These are phyloP conservation scores for Amphicarpaea edgeworthii DNA, from an alignment of 306 rosid genomes.

Conservation along the genomic window DNA sequence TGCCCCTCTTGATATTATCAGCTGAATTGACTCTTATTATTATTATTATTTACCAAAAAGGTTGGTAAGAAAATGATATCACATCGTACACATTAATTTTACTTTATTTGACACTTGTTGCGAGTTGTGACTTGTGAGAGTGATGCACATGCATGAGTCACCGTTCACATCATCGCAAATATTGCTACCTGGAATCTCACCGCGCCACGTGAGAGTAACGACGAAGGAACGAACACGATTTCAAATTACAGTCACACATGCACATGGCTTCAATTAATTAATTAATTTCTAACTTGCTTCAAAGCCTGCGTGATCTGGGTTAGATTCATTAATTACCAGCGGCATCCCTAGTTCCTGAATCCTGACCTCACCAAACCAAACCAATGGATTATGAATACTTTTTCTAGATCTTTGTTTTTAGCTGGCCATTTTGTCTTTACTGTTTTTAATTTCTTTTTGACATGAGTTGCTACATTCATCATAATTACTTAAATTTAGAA, in stretches of 20 bases:
- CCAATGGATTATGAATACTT: not conserved
- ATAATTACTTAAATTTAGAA: not conserved
- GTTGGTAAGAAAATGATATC: not conserved
- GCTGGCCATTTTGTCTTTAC: not conserved
- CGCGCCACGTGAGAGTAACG: not conserved
- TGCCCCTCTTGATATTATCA: not conserved
- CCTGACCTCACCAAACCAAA: not conserved
- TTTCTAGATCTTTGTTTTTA: not conserved
- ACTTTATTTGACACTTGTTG: not conserved
- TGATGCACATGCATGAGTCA: not conserved
- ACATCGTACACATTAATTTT: not conserved
- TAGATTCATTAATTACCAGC: constrained; percentile 7
- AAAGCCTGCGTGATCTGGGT: not conserved
- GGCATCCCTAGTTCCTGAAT: not conserved
- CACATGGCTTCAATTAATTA: not conserved
- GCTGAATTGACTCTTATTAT: too few relatives aligned
- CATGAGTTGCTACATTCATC: not conserved
- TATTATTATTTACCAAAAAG: too few relatives aligned
- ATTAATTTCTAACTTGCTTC: not conserved
- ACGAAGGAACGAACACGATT: not conserved
- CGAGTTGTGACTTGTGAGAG: not conserved
- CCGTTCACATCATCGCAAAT: too few relatives aligned
- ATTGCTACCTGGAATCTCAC: not conserved
- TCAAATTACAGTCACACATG: not conserved
- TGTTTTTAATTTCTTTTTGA: not conserved